phyloP scores from a whole-genome alignment of 1,284 basidiomycete species.

The Peniophora sp. region DNA sequence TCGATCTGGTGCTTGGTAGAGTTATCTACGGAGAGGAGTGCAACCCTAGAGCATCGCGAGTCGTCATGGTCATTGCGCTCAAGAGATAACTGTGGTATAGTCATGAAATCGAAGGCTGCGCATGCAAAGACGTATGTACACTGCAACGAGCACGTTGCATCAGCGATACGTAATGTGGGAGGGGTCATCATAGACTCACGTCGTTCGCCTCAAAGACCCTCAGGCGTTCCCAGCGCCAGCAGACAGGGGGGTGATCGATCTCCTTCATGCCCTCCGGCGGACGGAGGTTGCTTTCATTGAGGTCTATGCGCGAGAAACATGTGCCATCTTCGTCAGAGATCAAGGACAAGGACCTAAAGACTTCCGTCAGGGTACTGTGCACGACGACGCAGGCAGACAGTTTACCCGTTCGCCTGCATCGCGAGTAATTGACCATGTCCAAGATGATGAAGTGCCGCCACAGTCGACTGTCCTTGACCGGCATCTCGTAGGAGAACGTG shows the following conservation, averaged over 20 bases:
- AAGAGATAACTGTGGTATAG: background rate
- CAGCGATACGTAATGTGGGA: background rate
- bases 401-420: constrained; percentile 50
- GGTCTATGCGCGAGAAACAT: constrained; percentile 13
- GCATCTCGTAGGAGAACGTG: constrained; percentile 44
- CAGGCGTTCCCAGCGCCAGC: constrained; percentile 44
- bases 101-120: constrained; percentile 8
- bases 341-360: constrained; percentile 8
- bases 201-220: constrained; percentile 32
- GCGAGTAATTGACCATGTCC: constrained; percentile 36
- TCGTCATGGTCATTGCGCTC: background rate
- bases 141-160: constrained; percentile 3
- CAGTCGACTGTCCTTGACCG: constrained; percentile 25
- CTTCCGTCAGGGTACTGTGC: too few relatives aligned
- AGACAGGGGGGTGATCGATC: constrained; percentile 19
- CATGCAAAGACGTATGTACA: constrained; percentile 1
- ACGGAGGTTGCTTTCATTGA: constrained; percentile 5
- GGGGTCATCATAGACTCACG: constrained; percentile 23
- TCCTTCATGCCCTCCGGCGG: constrained; percentile 9
- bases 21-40: background rate
- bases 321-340: constrained; percentile 19
- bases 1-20: too few relatives aligned
- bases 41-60: background rate
- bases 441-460: constrained; percentile 37
- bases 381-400: background rate